Conservation (phyloP, 768 basidiomycete species). For the Macrolepiota fuliginosa region DNA sequence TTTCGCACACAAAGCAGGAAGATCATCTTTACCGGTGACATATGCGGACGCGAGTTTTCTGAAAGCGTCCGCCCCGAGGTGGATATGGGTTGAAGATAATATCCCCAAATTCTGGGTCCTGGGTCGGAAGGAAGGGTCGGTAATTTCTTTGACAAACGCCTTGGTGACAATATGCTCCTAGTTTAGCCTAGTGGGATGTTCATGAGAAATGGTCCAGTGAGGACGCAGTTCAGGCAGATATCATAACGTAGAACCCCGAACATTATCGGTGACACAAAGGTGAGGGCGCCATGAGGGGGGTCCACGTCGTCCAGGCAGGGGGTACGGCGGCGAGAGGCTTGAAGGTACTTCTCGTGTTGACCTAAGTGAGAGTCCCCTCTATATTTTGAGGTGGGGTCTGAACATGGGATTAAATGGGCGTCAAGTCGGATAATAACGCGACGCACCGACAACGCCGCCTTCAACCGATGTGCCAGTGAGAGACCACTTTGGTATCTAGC, state of each 20-base stretch:
- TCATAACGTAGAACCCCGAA: conserved; percentile 79
- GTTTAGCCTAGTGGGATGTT: conserved; percentile 31
- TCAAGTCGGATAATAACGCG: background rate
- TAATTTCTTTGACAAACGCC: conserved; percentile 50
- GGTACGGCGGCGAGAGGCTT: conserved; percentile 69
- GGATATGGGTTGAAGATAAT: conserved; percentile 32
- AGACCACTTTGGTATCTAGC: conserved; percentile 82
- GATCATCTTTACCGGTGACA: conserved; percentile 46
- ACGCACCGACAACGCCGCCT: conserved; percentile 70
- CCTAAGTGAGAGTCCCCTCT: conserved; percentile 76
- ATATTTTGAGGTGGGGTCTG: conserved; percentile 76
- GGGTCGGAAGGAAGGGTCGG: conserved; percentile 53
- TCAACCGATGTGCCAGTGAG: conserved; percentile 63
- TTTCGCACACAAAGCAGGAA: conserved; percentile 45
- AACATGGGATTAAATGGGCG: background rate
- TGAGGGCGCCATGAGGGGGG: conserved; percentile 57
- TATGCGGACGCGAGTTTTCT: conserved; percentile 63
- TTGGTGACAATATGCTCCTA: conserved; percentile 30
- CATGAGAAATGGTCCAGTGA: conserved; percentile 2
- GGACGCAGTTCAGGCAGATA: conserved; percentile 43
- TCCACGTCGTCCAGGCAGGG: conserved; percentile 65
- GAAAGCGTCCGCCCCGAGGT: conserved; percentile 48
- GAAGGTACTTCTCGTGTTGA: conserved; percentile 64
- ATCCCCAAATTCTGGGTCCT: conserved; percentile 57
- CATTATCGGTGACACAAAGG: conserved; percentile 65